These are phyloP conservation scores for Metschnikowia kunwiensis DNA, from an alignment of 805 yeast species.

Conservation along the genomic window DNA sequence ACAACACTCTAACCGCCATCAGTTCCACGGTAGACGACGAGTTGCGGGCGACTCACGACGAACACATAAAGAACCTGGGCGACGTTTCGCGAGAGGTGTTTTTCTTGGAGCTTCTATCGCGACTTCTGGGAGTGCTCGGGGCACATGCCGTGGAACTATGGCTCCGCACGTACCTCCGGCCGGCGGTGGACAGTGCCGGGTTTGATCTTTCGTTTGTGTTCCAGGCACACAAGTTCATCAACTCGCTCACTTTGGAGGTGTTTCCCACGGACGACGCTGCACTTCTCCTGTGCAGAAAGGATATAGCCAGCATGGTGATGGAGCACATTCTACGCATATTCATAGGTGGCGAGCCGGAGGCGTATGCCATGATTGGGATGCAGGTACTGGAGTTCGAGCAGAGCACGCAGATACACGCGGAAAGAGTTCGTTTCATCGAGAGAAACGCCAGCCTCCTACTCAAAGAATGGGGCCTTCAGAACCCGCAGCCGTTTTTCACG, in stretches of 20 bases:
- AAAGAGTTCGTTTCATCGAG: constrained; percentile 47
- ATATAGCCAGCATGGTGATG: constrained; percentile 23
- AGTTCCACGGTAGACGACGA: constrained; percentile 34
- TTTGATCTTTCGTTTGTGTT: constrained; percentile 37
- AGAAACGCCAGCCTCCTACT: constrained; percentile 43
- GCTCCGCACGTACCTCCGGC: constrained; percentile 46
- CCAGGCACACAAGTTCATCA: constrained; percentile 28
- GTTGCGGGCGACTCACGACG: constrained; percentile 33
- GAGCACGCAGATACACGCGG: constrained; percentile 39
- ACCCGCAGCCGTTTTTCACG: constrained; percentile 35
- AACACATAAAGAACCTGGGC: constrained; percentile 26
- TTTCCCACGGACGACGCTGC: constrained; percentile 22
- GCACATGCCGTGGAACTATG: constrained; percentile 39
- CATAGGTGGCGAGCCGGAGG: constrained; percentile 20
- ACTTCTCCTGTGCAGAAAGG: constrained; percentile 20
- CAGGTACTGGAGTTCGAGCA: constrained; percentile 16
- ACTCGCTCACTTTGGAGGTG: constrained; percentile 18
- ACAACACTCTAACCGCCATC: constrained; percentile 32
- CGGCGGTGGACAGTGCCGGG: constrained; percentile 61
- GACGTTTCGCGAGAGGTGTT: constrained; percentile 32
- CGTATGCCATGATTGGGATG: constrained; percentile 20
- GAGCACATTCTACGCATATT: constrained; percentile 25
- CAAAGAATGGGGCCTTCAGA: constrained; percentile 39
- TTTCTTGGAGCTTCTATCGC: constrained; percentile 39
- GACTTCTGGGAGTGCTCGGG: constrained; percentile 30